Percentiles rank a stretch among this genome's conserved stretches.
phyloP scores from a whole-genome alignment of 768 basidiomycete species.

The Inosperma sp. region DNA sequence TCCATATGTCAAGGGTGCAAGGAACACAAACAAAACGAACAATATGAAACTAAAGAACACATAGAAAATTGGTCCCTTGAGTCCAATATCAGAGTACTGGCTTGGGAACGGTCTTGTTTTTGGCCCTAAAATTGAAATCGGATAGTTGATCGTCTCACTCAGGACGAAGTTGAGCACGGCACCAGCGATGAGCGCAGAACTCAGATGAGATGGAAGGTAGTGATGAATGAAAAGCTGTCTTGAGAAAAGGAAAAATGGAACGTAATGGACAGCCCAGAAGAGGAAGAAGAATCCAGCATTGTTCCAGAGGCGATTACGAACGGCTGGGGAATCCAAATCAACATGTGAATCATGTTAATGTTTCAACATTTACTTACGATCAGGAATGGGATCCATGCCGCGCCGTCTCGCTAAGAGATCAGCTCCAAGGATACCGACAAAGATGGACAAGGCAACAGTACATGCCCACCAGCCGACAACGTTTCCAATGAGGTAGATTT shows the following conservation, averaged over 20 bases:
- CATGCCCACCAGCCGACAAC: slow-evolving; percentile 93
- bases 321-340: slow-evolving; percentile 44
- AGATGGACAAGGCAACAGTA: slow-evolving; percentile 79
- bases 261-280: slow-evolving; percentile 93
- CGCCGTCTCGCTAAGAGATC: slow-evolving; percentile 86
- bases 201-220: slow-evolving; percentile 94
- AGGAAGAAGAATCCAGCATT: slow-evolving; percentile 93
- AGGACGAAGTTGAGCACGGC: slow-evolving; percentile 86
- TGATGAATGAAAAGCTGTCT: slow-evolving; percentile 97
- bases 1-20: slow-evolving; percentile 92
- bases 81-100: slow-evolving; percentile 69
- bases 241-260: slow-evolving; percentile 97
- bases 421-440: slow-evolving; percentile 84
- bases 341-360: neutral
- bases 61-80: slow-evolving; percentile 67
- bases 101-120: slow-evolving; percentile 51
- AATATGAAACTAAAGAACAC: slow-evolving; percentile 54
- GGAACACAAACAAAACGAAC: slow-evolving; percentile 64
- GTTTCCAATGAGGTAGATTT: slow-evolving; percentile 97
- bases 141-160: slow-evolving; percentile 89
- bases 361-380: slow-evolving; percentile 52
- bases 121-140: slow-evolving; percentile 73
- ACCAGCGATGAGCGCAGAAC: slow-evolving; percentile 88
- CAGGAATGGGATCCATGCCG: slow-evolving; percentile 79
- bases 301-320: slow-evolving; percentile 92